Conservation (phyloP, 805 yeast species). For the Hermanozyma aechmeae region DNA sequence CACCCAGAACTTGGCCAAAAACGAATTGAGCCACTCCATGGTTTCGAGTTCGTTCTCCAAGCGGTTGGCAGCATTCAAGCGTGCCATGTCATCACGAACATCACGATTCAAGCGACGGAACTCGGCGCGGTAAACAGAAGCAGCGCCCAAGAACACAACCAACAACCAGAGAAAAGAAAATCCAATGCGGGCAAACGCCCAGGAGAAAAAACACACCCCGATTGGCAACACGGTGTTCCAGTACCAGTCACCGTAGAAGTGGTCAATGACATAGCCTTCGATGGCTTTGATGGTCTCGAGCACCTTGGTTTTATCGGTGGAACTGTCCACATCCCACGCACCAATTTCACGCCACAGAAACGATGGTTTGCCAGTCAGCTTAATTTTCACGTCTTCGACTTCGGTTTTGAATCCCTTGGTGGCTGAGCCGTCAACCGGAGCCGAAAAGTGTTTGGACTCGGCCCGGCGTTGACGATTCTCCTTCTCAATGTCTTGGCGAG, state of each 20-base stretch:
- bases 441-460: too few species aligned
- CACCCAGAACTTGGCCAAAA: constrained; percentile 76
- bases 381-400: too few species aligned
- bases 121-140: constrained; percentile 64
- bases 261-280: constrained; percentile 57
- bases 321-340: constrained; percentile 20
- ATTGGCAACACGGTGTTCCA: constrained; percentile 56
- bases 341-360: constrained; percentile 35
- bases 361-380: too few species aligned
- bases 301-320: constrained; percentile 15
- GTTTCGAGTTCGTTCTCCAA: constrained; percentile 60
- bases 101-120: constrained; percentile 68
- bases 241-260: constrained; percentile 63
- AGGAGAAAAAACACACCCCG: constrained; percentile 66
- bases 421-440: too few species aligned
- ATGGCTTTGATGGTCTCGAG: constrained; percentile 25
- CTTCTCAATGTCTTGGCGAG: too few species aligned
- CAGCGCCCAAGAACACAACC: constrained; percentile 49
- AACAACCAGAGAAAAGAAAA: constrained; percentile 56
- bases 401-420: too few species aligned
- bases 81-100: constrained; percentile 65
- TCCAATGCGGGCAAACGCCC: constrained; percentile 55
- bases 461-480: too few species aligned
- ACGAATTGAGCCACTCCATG: constrained; percentile 74
- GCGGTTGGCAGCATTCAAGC: constrained; percentile 54